Conservation (phyloP, 345 rosid species). For the Lumnitzera littorea region DNA sequence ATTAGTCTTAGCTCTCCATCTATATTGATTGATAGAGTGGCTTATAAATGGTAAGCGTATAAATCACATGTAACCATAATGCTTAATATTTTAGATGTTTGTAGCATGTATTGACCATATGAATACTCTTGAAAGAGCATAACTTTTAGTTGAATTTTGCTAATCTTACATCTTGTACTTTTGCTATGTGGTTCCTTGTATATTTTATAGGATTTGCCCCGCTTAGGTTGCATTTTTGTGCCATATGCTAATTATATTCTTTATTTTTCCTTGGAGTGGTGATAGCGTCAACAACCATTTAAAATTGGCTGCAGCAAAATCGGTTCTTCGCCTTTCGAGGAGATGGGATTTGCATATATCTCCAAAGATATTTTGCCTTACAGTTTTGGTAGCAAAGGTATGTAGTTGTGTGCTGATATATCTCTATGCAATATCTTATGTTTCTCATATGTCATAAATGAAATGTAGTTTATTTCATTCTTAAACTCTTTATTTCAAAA, state of each 20-base stretch:
- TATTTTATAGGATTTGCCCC: neutral
- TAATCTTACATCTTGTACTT: neutral
- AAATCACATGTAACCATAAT: neutral
- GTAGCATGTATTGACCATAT: neutral
- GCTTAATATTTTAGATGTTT: neutral
- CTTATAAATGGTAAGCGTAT: too few species aligned
- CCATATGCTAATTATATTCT: neutral
- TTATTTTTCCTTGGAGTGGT: slow-evolving; percentile 37
- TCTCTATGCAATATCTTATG: too few species aligned
- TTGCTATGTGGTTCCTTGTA: neutral
- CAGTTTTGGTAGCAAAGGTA: slow-evolving; percentile 68
- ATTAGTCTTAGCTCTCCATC: too few species aligned
- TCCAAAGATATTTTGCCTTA: slow-evolving; percentile 52
- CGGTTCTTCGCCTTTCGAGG: slow-evolving; percentile 73
- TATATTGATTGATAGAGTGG: too few species aligned
- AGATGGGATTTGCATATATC: slow-evolving; percentile 90
- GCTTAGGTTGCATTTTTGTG: neutral
- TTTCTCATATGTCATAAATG: too few species aligned
- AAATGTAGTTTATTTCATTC: too few species aligned
- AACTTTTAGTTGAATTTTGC: too few species aligned
- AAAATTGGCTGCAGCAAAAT: slow-evolving; percentile 83
- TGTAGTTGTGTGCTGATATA: neutral
- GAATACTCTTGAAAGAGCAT: too few species aligned
- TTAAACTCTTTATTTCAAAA: too few species aligned
- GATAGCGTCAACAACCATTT: slow-evolving; percentile 34